Evolutionary conservation across 768 basidiomycete species (phyloP).

Genomic region (Pleurotus ostreatus): DNA sequence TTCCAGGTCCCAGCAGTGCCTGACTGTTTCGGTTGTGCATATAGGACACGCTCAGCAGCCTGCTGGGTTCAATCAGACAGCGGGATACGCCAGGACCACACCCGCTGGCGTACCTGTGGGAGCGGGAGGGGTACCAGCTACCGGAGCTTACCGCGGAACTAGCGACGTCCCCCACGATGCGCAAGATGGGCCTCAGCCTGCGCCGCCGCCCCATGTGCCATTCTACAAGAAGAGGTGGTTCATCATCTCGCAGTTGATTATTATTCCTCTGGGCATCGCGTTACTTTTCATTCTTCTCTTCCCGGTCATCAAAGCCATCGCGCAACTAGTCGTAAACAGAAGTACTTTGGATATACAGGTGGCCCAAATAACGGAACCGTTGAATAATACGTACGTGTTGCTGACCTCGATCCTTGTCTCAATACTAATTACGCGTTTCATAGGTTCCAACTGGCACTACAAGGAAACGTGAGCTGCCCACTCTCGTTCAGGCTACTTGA

Average conservation of each 20-base stretch:
- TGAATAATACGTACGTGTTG: constrained; percentile 51
- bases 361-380: constrained; percentile 47
- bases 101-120: constrained; percentile 15
- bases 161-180: constrained; percentile 11
- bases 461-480: constrained; percentile 43
- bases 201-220: constrained; percentile 24
- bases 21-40: neutral
- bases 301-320: constrained; percentile 64
- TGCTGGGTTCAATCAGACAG: constrained; percentile 24
- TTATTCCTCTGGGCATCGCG: constrained; percentile 50
- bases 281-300: constrained; percentile 65
- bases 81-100: constrained; percentile 20
- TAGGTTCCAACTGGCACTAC: constrained; percentile 50
- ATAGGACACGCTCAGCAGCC: constrained; percentile 30
- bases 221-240: constrained; percentile 64
- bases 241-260: constrained; percentile 52
- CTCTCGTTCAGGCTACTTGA: neutral
- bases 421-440: neutral
- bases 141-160: neutral
- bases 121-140: neutral
- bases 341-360: constrained; percentile 48
- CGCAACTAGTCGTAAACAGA: constrained; percentile 59
- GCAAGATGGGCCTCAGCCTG: constrained; percentile 14
- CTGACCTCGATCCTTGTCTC: no score
- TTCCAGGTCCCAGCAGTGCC: neutral